A percentile compares a stretch with the other conserved stretches of the same genome.
Evolutionary conservation across 2,329 filamentous ascomycete species (phyloP).

Genomic region (Tricladium varicosporioides): DNA sequence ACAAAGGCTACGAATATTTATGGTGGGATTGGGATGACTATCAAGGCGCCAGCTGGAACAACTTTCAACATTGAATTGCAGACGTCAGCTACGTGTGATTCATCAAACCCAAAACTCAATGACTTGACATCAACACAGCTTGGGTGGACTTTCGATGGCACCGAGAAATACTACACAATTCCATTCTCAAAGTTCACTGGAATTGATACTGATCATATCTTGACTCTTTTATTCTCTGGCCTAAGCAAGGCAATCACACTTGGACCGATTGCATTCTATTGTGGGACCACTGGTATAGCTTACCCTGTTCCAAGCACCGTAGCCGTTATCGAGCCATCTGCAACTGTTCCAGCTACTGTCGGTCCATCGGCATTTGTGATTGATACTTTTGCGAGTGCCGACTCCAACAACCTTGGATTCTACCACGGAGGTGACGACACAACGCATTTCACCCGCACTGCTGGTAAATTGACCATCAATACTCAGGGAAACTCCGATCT

Average conservation of each 20-base stretch:
- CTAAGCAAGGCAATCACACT: slow-evolving; percentile 48
- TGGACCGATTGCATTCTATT: slow-evolving; percentile 58
- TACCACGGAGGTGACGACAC: slow-evolving; percentile 67
- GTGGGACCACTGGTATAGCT: slow-evolving; percentile 47
- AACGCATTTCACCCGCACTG: slow-evolving; percentile 50
- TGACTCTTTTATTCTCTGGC: slow-evolving; percentile 49
- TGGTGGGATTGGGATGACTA: slow-evolving; percentile 54
- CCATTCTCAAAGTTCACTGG: slow-evolving; percentile 51
- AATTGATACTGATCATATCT: slow-evolving; percentile 50
- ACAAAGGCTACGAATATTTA: slow-evolving; percentile 48
- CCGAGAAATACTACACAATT: slow-evolving; percentile 57
- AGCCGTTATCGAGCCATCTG: slow-evolving; percentile 41
- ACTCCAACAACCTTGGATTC: slow-evolving; percentile 57
- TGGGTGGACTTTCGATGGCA: slow-evolving; percentile 59
- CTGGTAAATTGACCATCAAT: slow-evolving; percentile 52
- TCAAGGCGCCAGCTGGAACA: slow-evolving; percentile 51
- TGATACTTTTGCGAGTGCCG: slow-evolving; percentile 54
- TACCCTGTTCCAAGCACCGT: slow-evolving; percentile 46
- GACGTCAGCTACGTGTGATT: slow-evolving; percentile 41
- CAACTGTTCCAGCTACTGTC: slow-evolving; percentile 48
- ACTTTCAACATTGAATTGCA: slow-evolving; percentile 51
- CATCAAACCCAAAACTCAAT: slow-evolving; percentile 33
- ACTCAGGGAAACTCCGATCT: slow-evolving; percentile 57
- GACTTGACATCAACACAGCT: slow-evolving; percentile 43
- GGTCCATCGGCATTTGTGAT: slow-evolving; percentile 53